Percentiles rank a stretch among this genome's conserved stretches.
Evolutionary conservation across 2,329 filamentous ascomycete genomes (phyloP).

Genomic region (Colletotrichum australisinense): DNA sequence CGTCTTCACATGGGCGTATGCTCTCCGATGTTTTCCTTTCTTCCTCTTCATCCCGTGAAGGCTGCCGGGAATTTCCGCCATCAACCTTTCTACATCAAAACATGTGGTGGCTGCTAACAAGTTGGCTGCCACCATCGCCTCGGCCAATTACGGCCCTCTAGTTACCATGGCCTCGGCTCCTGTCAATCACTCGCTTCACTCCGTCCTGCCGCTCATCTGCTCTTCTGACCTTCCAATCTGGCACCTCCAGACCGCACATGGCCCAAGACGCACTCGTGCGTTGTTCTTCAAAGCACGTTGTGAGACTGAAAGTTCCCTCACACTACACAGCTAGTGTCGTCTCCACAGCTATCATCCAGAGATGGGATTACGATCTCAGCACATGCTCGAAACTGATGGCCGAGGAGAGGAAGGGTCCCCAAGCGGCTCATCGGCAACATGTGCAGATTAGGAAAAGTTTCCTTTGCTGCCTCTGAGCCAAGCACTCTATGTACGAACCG

Average conservation of each 20-base stretch:
- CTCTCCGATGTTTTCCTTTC: not conserved
- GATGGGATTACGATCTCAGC: slow-evolving; percentile 1
- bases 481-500: slow-evolving; percentile 16
- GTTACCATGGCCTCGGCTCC: slow-evolving; percentile 1
- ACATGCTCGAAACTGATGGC: slow-evolving; percentile 14
- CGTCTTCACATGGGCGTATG: not conserved
- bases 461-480: slow-evolving; percentile 9
- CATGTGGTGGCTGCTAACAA: slow-evolving; percentile 12
- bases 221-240: not conserved
- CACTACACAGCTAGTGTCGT: not conserved
- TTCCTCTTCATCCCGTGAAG: not conserved
- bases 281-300: not conserved
- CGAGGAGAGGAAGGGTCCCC: not conserved
- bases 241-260: not conserved
- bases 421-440: slow-evolving; percentile 3
- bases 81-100: not conserved
- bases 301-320: not conserved
- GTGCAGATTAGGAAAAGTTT: slow-evolving; percentile 16
- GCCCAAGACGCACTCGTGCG: not conserved
- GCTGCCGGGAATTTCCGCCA: not conserved
- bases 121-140: slow-evolving; percentile 2
- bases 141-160: slow-evolving; percentile 1
- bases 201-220: not conserved
- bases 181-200: not conserved
- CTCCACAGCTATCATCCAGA: not conserved